Conservation (phyloP, 495 filamentous ascomycete genomes). For the Tuber aestivum region DNA sequence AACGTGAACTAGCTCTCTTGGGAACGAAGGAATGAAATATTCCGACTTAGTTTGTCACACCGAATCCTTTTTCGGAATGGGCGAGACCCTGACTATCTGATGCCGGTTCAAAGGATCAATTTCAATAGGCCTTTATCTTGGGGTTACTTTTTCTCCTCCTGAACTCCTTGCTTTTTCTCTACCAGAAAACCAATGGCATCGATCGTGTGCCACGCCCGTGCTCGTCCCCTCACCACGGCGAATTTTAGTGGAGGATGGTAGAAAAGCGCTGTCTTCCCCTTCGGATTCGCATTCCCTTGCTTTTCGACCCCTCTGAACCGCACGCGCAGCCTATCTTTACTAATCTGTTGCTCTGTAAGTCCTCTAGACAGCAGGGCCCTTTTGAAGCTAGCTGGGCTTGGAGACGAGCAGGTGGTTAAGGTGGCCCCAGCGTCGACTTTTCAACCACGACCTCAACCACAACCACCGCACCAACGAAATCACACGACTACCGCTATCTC, state of each 20-base stretch:
- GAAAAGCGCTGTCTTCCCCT: background rate
- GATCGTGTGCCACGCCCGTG: background rate
- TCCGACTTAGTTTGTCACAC: background rate
- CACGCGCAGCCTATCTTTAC: background rate
- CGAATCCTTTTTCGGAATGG: background rate
- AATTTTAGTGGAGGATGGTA: slow-evolving; percentile 1
- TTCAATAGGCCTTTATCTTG: background rate
- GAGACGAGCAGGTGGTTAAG: background rate
- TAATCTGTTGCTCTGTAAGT: background rate
- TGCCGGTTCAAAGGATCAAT: background rate
- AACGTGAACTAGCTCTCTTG: background rate
- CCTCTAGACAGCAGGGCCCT: background rate
- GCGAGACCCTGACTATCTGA: background rate
- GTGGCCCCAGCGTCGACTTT: background rate
- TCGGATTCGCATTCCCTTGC: background rate
- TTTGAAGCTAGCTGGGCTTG: background rate
- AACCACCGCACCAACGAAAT: background rate
- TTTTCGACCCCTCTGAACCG: background rate
- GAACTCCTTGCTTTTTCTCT: background rate
- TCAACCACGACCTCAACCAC: background rate
- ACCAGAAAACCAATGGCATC: background rate
- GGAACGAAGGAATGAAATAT: background rate
- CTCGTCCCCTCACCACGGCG: background rate
- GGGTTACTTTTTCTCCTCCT: background rate
- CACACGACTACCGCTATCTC: background rate